A percentile compares a stretch with the other conserved stretches of the same genome.
These are phyloP conservation scores for Lactarius hatsudake DNA, from an alignment of 768 basidiomycete species.

Conservation along the genomic window DNA sequence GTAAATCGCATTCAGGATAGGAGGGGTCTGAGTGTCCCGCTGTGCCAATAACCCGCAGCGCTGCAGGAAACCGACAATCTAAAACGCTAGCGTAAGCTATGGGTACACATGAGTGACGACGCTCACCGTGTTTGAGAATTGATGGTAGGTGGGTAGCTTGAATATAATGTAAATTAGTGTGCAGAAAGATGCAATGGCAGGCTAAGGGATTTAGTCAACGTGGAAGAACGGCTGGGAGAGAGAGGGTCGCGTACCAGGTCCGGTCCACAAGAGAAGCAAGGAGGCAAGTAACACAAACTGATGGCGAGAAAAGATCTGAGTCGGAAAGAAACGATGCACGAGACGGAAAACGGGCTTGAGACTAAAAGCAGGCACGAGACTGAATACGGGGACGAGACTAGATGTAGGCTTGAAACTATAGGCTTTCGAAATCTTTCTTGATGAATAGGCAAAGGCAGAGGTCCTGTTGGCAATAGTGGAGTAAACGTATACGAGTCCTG, in stretches of 20 bases:
- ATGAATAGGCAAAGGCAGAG: neutral
- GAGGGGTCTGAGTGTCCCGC: constrained; percentile 6
- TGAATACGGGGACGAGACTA: neutral
- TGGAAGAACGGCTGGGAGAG: neutral
- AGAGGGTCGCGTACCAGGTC: constrained; percentile 3
- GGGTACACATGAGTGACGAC: neutral
- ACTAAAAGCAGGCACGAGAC: neutral
- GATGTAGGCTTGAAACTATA: neutral
- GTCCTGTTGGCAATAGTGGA: neutral
- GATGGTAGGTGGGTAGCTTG: neutral
- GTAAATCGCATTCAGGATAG: constrained; percentile 2
- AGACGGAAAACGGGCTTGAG: neutral
- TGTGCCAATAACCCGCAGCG: neutral
- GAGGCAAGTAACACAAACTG: neutral
- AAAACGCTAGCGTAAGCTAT: neutral
- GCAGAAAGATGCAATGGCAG: neutral
- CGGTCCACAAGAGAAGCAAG: constrained; percentile 1
- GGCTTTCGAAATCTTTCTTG: neutral
- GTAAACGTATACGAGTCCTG: neutral
- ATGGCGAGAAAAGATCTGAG: neutral
- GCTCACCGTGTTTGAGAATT: neutral
- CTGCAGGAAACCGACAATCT: constrained; percentile 8
- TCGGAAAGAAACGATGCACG: neutral
- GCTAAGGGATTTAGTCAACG: neutral
- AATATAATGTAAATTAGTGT: neutral